These are phyloP conservation scores for Mitragyna speciosa DNA, from an alignment of 257 asterid genomes.

Conservation along the genomic window DNA sequence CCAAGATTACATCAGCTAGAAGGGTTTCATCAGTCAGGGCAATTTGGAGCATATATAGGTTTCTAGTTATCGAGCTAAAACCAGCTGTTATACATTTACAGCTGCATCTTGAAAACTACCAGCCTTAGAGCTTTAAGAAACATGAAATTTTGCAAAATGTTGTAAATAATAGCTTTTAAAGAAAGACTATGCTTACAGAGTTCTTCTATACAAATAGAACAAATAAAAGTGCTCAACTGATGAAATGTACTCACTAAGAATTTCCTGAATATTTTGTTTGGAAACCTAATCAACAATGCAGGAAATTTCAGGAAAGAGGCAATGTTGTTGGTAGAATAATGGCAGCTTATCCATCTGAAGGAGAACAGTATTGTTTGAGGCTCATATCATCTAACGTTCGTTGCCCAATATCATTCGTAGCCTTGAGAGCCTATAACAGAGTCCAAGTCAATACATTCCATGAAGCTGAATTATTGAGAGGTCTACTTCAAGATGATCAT, in stretches of 20 bases:
- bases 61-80: no score
- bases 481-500: background rate
- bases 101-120: no score
- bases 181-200: no score
- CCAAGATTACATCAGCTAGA: no score
- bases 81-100: no score
- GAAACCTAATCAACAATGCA: background rate
- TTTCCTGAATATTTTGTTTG: background rate
- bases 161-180: no score
- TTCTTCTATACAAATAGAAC: no score
- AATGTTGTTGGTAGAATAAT: background rate
- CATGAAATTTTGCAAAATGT: no score
- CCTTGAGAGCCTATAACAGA: background rate
- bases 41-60: no score
- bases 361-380: background rate
- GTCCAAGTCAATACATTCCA: background rate
- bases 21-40: no score
- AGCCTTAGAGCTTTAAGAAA: no score
- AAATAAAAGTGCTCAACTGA: no score
- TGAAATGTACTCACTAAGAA: background rate
- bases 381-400: background rate
- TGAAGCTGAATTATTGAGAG: background rate
- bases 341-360: background rate
- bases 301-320: background rate
- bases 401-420: background rate